Percentiles rank a stretch among this genome's conserved stretches.
These are phyloP conservation scores for Candida dubliniensis DNA, from an alignment of 1,139 yeast species.

Conservation along the genomic window DNA sequence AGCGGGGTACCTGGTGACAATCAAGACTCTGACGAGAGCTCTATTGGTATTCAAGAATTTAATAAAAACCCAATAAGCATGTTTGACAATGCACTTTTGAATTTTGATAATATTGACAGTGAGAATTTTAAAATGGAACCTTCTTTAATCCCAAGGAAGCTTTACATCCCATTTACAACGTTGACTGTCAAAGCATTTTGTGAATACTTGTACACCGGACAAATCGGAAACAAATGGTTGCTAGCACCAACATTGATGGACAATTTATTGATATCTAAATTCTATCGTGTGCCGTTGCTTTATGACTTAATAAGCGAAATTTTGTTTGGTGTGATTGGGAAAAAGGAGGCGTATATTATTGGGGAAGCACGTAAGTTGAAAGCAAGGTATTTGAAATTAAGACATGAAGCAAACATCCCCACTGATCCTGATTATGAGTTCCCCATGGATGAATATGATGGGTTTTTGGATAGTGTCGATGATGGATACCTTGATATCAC, in stretches of 20 bases:
- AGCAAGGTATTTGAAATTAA: conserved; percentile 25
- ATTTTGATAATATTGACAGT: conserved; percentile 38
- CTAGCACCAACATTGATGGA: conserved; percentile 68
- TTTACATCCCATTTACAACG: conserved; percentile 67
- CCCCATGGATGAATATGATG: conserved; percentile 65
- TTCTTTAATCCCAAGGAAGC: conserved; percentile 60
- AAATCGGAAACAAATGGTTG: conserved; percentile 71
- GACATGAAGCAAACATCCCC: conserved; percentile 25
- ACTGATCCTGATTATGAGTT: conserved; percentile 28
- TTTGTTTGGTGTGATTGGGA: conserved; percentile 65
- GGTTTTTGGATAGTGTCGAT: conserved; percentile 65
- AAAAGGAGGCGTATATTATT: conserved; percentile 56
- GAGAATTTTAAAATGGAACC: conserved; percentile 52
- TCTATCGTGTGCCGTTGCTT: conserved; percentile 64
- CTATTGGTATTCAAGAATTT: conserved; percentile 2
- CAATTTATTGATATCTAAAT: conserved; percentile 58
- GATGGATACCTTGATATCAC: conserved; percentile 64
- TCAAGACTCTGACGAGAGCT: conserved; percentile 3
- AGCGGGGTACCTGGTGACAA: conserved; percentile 3
- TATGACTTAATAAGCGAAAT: conserved; percentile 70
- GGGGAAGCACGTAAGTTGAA: conserved; percentile 40
- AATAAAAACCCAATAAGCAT: conserved; percentile 9
- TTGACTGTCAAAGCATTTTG: conserved; percentile 62
- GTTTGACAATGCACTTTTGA: conserved; percentile 32
- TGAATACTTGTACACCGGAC: conserved; percentile 76